A percentile compares a stretch with the other conserved stretches of the same genome.
These are phyloP conservation scores for Fusarium veterinarium DNA, from an alignment of 2,329 filamentous ascomycete species.

Conservation along the genomic window DNA sequence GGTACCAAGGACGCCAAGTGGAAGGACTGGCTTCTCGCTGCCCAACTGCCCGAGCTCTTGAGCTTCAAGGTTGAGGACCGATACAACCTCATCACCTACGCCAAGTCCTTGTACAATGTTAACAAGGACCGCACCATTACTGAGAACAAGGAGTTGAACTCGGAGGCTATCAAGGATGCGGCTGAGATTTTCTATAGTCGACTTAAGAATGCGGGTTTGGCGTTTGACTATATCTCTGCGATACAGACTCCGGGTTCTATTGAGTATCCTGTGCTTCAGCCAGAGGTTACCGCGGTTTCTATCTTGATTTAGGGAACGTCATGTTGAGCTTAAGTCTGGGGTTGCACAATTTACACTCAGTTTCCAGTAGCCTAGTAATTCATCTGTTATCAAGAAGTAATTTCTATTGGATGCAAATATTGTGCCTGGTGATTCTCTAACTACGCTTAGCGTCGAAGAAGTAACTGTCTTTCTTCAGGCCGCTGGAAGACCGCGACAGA, in stretches of 20 bases:
- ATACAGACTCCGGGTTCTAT: constrained; percentile 15
- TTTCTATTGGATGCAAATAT: too few relatives aligned
- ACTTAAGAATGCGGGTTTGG: neutral
- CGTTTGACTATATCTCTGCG: constrained; percentile 4
- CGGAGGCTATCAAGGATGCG: neutral
- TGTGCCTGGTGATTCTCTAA: too few relatives aligned
- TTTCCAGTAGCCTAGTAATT: too few relatives aligned
- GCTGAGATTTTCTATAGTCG: constrained; percentile 8
- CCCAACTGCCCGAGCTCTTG: constrained; percentile 14
- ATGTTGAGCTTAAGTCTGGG: accelerated
- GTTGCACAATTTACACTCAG: too few relatives aligned
- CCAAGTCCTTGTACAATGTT: constrained; percentile 19
- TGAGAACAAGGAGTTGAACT: neutral
- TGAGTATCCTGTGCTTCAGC: constrained; percentile 22
- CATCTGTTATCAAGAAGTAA: too few relatives aligned
- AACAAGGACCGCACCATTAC: constrained; percentile 9
- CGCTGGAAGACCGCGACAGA: neutral
- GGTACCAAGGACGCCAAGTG: constrained; percentile 21
- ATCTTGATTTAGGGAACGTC: constrained; percentile 7
- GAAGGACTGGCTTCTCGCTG: constrained; percentile 34
- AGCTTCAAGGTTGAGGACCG: constrained; percentile 29
- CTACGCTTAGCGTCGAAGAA: accelerated
- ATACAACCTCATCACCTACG: constrained; percentile 31
- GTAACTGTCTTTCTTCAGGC: too few relatives aligned
- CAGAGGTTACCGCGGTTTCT: constrained; percentile 21